Evolutionary conservation across 2,329 filamentous ascomycete genomes (phyloP).

Genomic region (Ceratocystis albifundus): DNA sequence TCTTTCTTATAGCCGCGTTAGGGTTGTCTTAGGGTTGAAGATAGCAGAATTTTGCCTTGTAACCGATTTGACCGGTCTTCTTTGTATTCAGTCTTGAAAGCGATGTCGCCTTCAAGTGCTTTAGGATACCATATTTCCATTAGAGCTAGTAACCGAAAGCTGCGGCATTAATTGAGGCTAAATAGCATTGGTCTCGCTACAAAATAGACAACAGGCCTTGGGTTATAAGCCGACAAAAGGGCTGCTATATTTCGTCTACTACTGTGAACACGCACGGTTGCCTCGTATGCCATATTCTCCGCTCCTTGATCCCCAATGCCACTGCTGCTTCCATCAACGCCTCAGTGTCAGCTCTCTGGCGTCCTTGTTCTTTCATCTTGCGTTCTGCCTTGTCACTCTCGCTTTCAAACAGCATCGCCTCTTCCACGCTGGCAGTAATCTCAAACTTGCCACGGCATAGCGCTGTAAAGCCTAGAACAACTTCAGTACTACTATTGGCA

Average conservation of each 20-base stretch:
- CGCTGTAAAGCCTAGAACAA: conserved; percentile 58
- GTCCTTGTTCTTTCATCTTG: conserved; percentile 27
- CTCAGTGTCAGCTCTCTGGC: conserved; percentile 43
- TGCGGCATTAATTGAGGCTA: neutral
- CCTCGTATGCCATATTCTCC: conserved; percentile 54
- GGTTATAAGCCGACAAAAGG: neutral
- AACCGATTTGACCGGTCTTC: neutral
- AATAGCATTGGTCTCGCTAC: neutral
- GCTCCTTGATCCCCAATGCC: conserved; percentile 44
- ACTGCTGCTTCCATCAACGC: conserved; percentile 44
- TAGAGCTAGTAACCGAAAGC: neutral
- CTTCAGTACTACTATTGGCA: conserved; percentile 46
- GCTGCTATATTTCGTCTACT: conserved; percentile 31
- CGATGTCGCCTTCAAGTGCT: no score
- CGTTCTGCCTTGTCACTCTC: conserved; percentile 28
- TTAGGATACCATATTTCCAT: neutral
- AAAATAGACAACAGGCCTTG: neutral
- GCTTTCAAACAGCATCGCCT: conserved; percentile 47
- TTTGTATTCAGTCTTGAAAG: neutral
- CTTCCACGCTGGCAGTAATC: conserved; percentile 68
- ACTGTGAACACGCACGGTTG: conserved; percentile 46
- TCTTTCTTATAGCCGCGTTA: neutral
- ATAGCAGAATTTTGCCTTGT: neutral
- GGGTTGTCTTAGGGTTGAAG: neutral
- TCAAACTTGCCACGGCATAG: conserved; percentile 76